Conservation (phyloP, 768 basidiomycete species). For the Lactarius tabidus region DNA sequence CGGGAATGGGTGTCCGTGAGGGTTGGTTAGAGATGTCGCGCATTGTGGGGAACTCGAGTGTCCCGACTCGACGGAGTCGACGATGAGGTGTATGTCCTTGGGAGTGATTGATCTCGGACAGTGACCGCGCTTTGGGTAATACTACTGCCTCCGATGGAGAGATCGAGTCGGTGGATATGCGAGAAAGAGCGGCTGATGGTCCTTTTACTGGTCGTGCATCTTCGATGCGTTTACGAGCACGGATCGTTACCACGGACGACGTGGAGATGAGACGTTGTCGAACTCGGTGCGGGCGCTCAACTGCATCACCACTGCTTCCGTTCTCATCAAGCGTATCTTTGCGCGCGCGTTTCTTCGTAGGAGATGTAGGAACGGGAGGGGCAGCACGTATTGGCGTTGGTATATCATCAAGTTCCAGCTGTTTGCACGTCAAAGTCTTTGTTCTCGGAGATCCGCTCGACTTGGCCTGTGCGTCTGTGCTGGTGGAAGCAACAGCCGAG, state of each 20-base stretch:
- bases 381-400: slow-evolving; percentile 1
- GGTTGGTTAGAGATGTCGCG: slow-evolving; percentile 1
- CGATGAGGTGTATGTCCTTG: slow-evolving; percentile 13
- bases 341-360: slow-evolving; percentile 24
- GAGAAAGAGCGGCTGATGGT: slow-evolving; percentile 4
- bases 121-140: slow-evolving; percentile 15
- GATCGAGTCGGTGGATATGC: slow-evolving; percentile 3
- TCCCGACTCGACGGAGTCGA: slow-evolving; percentile 25
- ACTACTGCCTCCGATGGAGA: slow-evolving; percentile 6
- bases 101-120: slow-evolving; percentile 22
- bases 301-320: slow-evolving; percentile 12
- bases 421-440: slow-evolving; percentile 12
- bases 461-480: neutral
- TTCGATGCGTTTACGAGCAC: slow-evolving; percentile 10
- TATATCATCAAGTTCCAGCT: slow-evolving; percentile 15
- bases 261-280: slow-evolving; percentile 25
- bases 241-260: slow-evolving; percentile 26
- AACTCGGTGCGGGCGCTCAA: slow-evolving; percentile 20
- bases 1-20: slow-evolving; percentile 13
- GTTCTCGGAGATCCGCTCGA: neutral
- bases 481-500: slow-evolving; percentile 10
- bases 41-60: slow-evolving; percentile 20
- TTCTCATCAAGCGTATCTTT: slow-evolving; percentile 25
- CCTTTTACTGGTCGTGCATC: slow-evolving; percentile 6
- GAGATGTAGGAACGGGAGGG: slow-evolving; percentile 8